Conservation (phyloP, 495 filamentous ascomycete genomes). For the Aspergillus sparsus region DNA sequence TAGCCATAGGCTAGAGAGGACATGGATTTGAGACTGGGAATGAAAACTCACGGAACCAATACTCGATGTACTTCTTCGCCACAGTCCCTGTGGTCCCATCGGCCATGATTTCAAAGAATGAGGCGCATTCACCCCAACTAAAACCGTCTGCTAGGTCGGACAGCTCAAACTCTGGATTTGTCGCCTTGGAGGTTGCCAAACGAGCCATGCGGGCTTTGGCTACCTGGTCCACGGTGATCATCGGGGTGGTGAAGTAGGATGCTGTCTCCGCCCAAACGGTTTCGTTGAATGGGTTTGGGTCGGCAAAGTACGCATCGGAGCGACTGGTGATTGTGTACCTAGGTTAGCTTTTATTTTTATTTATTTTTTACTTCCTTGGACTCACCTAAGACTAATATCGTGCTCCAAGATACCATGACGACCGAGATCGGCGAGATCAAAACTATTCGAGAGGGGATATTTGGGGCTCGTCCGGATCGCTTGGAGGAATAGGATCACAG, state of each 20-base stretch:
- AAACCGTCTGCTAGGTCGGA: constrained; percentile 19
- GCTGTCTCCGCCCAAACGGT: constrained; percentile 22
- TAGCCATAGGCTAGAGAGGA: not conserved
- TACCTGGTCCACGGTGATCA: constrained; percentile 22
- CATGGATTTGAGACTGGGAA: not conserved
- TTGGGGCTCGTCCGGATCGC: constrained; percentile 16
- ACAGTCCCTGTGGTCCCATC: constrained; percentile 21
- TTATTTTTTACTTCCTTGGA: not conserved
- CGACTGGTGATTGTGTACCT: constrained; percentile 1
- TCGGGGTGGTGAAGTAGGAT: constrained; percentile 19
- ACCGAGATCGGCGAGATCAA: constrained; percentile 16
- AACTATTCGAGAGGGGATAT: constrained; percentile 4
- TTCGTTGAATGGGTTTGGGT: constrained; percentile 21
- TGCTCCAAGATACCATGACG: constrained; percentile 20
- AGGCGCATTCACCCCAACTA: constrained; percentile 23
- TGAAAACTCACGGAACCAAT: constrained; percentile 19
- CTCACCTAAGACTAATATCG: constrained; percentile 19
- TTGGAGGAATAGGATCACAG: constrained; percentile 14
- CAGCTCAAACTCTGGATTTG: constrained; percentile 13
- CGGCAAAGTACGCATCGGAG: constrained; percentile 21
- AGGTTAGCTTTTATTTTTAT: not conserved
- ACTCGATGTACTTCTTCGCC: constrained; percentile 17
- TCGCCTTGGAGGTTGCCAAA: constrained; percentile 19
- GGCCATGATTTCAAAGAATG: constrained; percentile 26
- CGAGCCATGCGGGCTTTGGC: constrained; percentile 20